These are phyloP conservation scores for Closterium sp. DNA, from an alignment of 139 green algal species.

Conservation along the genomic window DNA sequence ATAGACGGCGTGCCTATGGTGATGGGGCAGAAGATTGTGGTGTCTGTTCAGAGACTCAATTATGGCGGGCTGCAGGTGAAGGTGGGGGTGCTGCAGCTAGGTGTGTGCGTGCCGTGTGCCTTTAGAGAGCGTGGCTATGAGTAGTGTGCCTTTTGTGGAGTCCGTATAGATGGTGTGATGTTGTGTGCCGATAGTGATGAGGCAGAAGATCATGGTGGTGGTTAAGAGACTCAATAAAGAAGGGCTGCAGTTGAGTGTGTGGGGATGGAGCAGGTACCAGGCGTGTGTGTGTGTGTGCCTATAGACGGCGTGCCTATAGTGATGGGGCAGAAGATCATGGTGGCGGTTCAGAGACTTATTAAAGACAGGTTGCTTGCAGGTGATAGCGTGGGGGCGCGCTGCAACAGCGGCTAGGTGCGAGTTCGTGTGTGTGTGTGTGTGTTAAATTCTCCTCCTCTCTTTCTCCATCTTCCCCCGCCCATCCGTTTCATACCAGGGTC, in stretches of 20 bases:
- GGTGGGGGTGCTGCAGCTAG: too few relatives aligned
- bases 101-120: too few relatives aligned
- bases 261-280: not conserved
- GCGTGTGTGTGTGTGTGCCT: too few relatives aligned
- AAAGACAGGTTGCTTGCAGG: too few relatives aligned
- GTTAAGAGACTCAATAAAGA: slow-evolving; percentile 38
- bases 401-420: too few relatives aligned
- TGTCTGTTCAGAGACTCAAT: slow-evolving; percentile 36
- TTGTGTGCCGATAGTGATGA: not conserved
- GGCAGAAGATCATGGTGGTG: slow-evolving; percentile 14
- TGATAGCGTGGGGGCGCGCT: too few relatives aligned
- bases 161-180: too few relatives aligned
- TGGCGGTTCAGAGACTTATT: slow-evolving; percentile 40
- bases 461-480: too few relatives aligned
- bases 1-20: not conserved
- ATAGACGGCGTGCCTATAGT: not conserved
- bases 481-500: slow-evolving; percentile 1
- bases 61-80: slow-evolving; percentile 21
- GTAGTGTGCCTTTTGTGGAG: too few relatives aligned
- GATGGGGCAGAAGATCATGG: not conserved
- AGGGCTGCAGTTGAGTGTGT: slow-evolving; percentile 5
- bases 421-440: too few relatives aligned
- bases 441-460: not conserved
- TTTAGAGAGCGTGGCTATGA: not conserved
- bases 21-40: not conserved